Conservation (phyloP, 1,139 yeast species). For the Pichiaceae sp. region DNA sequence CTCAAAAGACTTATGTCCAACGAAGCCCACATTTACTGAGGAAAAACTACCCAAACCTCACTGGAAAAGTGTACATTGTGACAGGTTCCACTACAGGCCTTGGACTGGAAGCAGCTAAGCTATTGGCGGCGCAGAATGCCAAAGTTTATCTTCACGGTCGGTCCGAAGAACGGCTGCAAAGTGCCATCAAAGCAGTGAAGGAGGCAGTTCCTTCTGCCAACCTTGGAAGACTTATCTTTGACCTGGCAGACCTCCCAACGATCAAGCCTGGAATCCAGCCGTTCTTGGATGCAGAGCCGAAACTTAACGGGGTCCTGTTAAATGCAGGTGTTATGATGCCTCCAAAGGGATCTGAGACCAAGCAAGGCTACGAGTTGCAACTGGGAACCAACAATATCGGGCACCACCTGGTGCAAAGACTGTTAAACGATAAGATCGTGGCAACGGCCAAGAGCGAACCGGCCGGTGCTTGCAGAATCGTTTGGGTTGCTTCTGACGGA, state of each 20-base stretch:
- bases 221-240: slow-evolving; percentile 22
- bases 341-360: slow-evolving; percentile 27
- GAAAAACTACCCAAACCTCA: slow-evolving; percentile 1
- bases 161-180: neutral
- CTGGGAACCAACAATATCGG: slow-evolving; percentile 44
- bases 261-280: slow-evolving; percentile 32
- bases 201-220: slow-evolving; percentile 4
- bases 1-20: neutral
- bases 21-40: neutral
- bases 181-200: neutral
- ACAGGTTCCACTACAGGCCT: slow-evolving; percentile 2
- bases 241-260: slow-evolving; percentile 36
- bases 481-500: slow-evolving; percentile 39
- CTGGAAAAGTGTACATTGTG: slow-evolving; percentile 1
- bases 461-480: slow-evolving; percentile 25
- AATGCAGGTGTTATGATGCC: slow-evolving; percentile 37
- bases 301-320: slow-evolving; percentile 12
- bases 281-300: slow-evolving; percentile 14
- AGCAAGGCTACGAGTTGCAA: slow-evolving; percentile 38
- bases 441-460: slow-evolving; percentile 21
- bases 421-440: slow-evolving; percentile 34
- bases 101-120: neutral
- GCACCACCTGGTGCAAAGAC: slow-evolving; percentile 37
- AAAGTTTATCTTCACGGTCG: slow-evolving; percentile 5
- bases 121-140: slow-evolving; percentile 3